Evolutionary conservation across 2,329 filamentous ascomycete genomes (phyloP).

Genomic region (Ceratocystis variospora): DNA sequence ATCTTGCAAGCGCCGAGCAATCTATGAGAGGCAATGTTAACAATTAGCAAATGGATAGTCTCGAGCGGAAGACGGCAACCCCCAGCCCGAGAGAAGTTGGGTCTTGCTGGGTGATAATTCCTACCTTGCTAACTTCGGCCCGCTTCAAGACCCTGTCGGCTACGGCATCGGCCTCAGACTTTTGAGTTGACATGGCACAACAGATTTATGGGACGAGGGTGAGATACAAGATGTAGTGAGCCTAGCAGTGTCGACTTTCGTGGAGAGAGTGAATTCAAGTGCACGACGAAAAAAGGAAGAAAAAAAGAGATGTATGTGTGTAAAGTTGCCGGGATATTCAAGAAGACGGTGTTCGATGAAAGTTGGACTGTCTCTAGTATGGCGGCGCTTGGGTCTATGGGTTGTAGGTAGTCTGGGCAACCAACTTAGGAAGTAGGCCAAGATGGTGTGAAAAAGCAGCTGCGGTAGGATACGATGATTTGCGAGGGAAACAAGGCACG

Average conservation of each 20-base stretch:
- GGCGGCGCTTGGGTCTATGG: background rate
- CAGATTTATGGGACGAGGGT: background rate
- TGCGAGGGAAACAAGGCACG: background rate
- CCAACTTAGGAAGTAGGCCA: background rate
- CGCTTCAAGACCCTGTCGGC: conserved; percentile 57
- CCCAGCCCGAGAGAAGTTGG: too few species aligned
- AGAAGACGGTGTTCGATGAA: background rate
- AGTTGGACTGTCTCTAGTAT: background rate
- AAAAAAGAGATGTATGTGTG: background rate
- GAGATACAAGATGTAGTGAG: background rate
- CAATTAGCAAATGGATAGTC: background rate
- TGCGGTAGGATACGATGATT: background rate
- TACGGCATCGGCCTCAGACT: conserved; percentile 40
- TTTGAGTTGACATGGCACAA: conserved; percentile 49
- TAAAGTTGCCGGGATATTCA: conserved; percentile 3
- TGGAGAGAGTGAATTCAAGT: background rate
- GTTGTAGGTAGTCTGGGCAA: background rate
- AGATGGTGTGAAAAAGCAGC: background rate
- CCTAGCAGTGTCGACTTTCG: background rate
- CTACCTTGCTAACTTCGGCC: conserved; percentile 63
- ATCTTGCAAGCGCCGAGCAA: conserved; percentile 84
- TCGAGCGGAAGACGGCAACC: background rate
- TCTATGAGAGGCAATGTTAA: conserved; percentile 38
- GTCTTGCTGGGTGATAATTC: conserved; percentile 20
- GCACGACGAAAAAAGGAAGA: background rate